Evolutionary conservation across 2,329 filamentous ascomycete genomes (phyloP), one percentile per base, ranked within the genome.

Genomic region (Cladorrhinum sp.): DNA sequence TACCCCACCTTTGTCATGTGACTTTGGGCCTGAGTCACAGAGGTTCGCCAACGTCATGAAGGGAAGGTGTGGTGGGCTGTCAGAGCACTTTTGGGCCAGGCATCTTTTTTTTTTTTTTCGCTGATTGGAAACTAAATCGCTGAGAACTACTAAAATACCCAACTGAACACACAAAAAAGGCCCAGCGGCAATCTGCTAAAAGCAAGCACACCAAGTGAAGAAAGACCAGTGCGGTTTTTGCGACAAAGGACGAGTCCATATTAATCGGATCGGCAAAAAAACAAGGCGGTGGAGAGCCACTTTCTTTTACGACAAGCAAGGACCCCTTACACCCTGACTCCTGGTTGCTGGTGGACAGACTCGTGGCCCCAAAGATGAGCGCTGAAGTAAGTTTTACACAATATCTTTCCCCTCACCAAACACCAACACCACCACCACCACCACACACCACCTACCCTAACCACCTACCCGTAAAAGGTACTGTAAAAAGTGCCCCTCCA

Each of bases 371-470:
- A 68, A 73, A 68, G 59, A 73, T 73, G 72, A 71, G 69, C 66
- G 66, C 69, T 63, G 69, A 70, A 69, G 72, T 73, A 70, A 70
- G 72, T 72, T 67, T 66, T 65, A 63, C 55, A 54, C 57, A 59
- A 60, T 36, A 36, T 61, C 61, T 64, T 60, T 63, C 52, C 63
- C 57, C 52, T 64, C 58, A 53, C 52, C 58, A 46, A 24, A 5
- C 26, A 10, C 4, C 26, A 30, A 24, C 55, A 60, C 53, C 57
- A 59, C 23, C 58, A 48, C 36, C 49, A 62, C 28, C 49, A 46
- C 60, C 56, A 23, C 23, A 42, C 53, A 59, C 46, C 52, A 36
- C 26, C 28, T 39, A 42, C 36, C 36, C 23, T 23, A 20, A 28
- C 12, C 39, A 26, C 23, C 18, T 18, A 21, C 54, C 54, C 16